A percentile compares a stretch with the other conserved stretches of the same genome.
Evolutionary conservation across 805 yeast species (phyloP).

Genomic region (Spathaspora sp.): DNA sequence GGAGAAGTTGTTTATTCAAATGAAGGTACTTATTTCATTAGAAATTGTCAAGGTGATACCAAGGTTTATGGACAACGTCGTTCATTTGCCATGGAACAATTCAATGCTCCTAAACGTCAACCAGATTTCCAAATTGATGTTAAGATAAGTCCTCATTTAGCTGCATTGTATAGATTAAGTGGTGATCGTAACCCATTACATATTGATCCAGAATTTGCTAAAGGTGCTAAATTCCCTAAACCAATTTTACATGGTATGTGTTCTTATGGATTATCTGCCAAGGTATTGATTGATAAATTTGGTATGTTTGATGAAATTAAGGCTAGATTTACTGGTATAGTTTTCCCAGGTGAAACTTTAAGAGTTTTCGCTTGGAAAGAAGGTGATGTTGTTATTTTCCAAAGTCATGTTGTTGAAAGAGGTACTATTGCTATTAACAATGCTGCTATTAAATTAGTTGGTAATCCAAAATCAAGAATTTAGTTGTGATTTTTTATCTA

Average conservation of each 20-base stretch:
- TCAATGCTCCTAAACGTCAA: slow-evolving; percentile 54
- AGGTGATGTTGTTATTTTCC: slow-evolving; percentile 70
- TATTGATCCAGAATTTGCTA: slow-evolving; percentile 88
- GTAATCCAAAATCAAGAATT: slow-evolving; percentile 36
- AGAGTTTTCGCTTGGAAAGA: slow-evolving; percentile 81
- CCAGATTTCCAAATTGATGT: slow-evolving; percentile 67
- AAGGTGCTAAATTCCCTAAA: slow-evolving; percentile 74
- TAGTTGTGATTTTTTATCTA: slow-evolving; percentile 8
- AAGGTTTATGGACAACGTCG: slow-evolving; percentile 46
- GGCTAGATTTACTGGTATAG: slow-evolving; percentile 86
- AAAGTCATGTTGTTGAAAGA: slow-evolving; percentile 77
- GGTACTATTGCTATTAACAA: slow-evolving; percentile 74
- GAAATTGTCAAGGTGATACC: slow-evolving; percentile 64
- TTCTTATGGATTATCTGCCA: slow-evolving; percentile 77
- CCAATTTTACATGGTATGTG: slow-evolving; percentile 95
- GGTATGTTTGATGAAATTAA: slow-evolving; percentile 84
- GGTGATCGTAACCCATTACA: slow-evolving; percentile 96
- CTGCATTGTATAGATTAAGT: slow-evolving; percentile 84
- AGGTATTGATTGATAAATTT: slow-evolving; percentile 70
- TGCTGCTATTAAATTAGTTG: slow-evolving; percentile 69
- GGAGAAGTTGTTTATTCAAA: slow-evolving; percentile 74
- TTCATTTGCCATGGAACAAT: slow-evolving; percentile 59
- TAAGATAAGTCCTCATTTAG: slow-evolving; percentile 66
- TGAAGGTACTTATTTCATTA: slow-evolving; percentile 79
- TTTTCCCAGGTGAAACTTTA: slow-evolving; percentile 91